These are phyloP conservation scores for Vicia villosa DNA, from an alignment of 306 rosid species.

Conservation along the genomic window DNA sequence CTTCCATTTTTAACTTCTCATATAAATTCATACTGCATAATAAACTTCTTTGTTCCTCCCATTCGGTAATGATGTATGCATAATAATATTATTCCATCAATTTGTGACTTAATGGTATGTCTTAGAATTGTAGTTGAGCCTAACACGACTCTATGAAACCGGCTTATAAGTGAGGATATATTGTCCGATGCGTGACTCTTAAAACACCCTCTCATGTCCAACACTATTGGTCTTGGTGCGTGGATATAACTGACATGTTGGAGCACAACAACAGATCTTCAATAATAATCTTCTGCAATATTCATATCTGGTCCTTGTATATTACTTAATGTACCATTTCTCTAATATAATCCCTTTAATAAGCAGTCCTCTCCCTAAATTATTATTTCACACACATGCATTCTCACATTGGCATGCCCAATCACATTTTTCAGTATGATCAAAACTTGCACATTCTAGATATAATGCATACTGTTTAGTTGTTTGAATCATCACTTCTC, in stretches of 20 bases:
- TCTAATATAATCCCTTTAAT: no score
- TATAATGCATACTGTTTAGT: conserved; percentile 7
- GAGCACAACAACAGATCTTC: no score
- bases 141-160: no score
- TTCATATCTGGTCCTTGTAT: no score
- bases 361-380: neutral
- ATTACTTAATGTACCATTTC: no score
- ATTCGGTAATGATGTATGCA: neutral
- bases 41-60: neutral
- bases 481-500: conserved; percentile 19
- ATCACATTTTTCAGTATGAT: conserved; percentile 10
- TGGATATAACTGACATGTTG: no score
- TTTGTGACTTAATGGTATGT: conserved; percentile 11
- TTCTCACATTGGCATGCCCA: neutral
- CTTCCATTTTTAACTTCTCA: conserved; percentile 13
- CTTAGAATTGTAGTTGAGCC: no score
- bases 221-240: no score
- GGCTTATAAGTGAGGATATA: no score
- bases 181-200: no score
- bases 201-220: no score
- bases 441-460: conserved; percentile 21
- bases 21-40: neutral
- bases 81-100: neutral
- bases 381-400: conserved; percentile 15
- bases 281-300: no score